These are phyloP conservation scores for Prinsepia uniflora DNA, from an alignment of 306 rosid species.

Conservation along the genomic window DNA sequence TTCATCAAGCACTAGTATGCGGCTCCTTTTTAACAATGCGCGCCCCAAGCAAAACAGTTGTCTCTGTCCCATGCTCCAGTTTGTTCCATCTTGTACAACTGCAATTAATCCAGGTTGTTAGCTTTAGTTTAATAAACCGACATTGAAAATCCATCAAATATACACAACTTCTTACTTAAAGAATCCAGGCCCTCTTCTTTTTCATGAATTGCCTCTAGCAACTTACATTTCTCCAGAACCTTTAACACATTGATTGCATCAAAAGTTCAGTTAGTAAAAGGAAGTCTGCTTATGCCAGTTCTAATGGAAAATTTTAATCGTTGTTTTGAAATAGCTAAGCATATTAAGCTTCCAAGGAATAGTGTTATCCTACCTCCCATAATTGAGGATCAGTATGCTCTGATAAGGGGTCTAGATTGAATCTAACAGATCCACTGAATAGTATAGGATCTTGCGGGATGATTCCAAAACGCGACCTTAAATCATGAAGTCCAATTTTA, in stretches of 20 bases:
- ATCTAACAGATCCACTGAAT: slow-evolving; percentile 33
- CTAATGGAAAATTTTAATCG: background rate
- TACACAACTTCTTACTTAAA: slow-evolving; percentile 16
- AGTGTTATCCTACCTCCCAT: slow-evolving; percentile 27
- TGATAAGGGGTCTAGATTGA: slow-evolving; percentile 34
- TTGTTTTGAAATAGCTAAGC: background rate
- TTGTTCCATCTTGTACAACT: slow-evolving; percentile 34
- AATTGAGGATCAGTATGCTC: slow-evolving; percentile 28
- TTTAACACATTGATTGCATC: slow-evolving; percentile 1
- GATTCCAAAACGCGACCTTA: slow-evolving; percentile 30
- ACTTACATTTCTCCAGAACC: slow-evolving; percentile 12
- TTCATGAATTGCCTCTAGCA: slow-evolving; percentile 12
- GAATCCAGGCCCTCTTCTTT: slow-evolving; percentile 30
- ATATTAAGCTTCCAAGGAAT: background rate
- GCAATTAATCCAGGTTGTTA: background rate
- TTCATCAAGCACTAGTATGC: slow-evolving; percentile 32
- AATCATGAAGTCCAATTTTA: slow-evolving; percentile 31
- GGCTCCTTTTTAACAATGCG: slow-evolving; percentile 31
- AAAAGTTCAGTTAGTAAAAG: no score
- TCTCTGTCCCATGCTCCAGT: slow-evolving; percentile 42
- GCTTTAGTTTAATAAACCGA: no score
- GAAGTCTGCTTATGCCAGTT: no score
- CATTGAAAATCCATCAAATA: background rate
- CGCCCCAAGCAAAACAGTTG: slow-evolving; percentile 37
- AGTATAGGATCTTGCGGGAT: slow-evolving; percentile 36